Base-by-base conservation (phyloP, 108 stramenopile species). In the Nitzschia sp. region DNA sequence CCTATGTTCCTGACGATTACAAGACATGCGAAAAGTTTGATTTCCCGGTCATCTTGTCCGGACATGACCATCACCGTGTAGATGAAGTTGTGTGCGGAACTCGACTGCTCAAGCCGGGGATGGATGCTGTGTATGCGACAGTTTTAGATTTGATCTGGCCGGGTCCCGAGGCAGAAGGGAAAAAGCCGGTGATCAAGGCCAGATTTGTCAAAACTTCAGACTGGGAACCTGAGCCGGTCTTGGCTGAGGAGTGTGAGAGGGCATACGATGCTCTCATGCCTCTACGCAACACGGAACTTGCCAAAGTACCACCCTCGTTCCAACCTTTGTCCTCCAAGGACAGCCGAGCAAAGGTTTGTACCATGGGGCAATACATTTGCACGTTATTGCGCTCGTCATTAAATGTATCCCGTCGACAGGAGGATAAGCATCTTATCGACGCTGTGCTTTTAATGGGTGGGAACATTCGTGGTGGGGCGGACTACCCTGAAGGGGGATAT, bases 41-140 rank as follows among this genome's bases (percentile, higher is more conserved):
- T 51, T 84, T 84, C 49, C 82, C 82, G 28, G 68, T 84, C 30
- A 47, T 84, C 24, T 54, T 84, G 23, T 68, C 65, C 21, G 82
- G 82, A 24, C 82, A 84, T 53, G 82, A 84, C 57, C 82, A 84
- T 48, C 82, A 84, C 53, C 60, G 59, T 4, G 79, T 80, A 42
- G 83, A 84, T 32, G 83, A 80, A 35, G 67, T 80, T 23, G 76
- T 84, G 18, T 67, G 72, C 19, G 79, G 79, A 0, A 84, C 83
- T 15, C 64, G 79, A 15, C 68, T 84, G 9, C 26, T 84, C 34
- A 80, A 84, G 38, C 79, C 83, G 26, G 83, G 79, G 6, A 64
- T 69, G 74, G 76, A 79, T 62, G 78, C 68, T 18, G 64, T 68
- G 19, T 70, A 73, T 63, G 79, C 79, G 6, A 74, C 83, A 1